Conservation (phyloP, 345 rosid species). For the Murraya koenigii region DNA sequence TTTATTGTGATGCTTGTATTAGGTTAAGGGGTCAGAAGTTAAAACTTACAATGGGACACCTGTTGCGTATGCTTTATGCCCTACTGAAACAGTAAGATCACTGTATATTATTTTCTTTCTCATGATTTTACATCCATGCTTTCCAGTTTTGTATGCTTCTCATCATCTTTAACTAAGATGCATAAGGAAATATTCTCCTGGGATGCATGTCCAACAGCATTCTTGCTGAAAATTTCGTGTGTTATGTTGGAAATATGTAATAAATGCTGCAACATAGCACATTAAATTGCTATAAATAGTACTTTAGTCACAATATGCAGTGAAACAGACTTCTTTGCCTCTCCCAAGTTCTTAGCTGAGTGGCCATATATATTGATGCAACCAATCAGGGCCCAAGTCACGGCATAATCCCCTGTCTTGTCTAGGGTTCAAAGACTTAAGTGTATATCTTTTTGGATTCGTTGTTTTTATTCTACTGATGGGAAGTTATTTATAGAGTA, state of each 20-base stretch:
- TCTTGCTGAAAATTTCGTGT: background rate
- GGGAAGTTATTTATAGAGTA: background rate
- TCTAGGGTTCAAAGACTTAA: background rate
- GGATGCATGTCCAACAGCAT: background rate
- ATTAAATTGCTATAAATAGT: background rate
- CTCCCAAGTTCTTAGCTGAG: background rate
- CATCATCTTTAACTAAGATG: background rate
- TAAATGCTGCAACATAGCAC: background rate
- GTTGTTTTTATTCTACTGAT: background rate
- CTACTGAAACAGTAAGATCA: conserved; percentile 67
- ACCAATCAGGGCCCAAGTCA: background rate
- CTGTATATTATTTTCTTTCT: background rate
- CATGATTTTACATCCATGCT: background rate
- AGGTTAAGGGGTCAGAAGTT: conserved; percentile 84
- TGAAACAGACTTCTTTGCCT: background rate
- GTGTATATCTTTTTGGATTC: background rate
- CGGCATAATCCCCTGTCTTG: background rate
- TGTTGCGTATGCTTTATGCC: conserved; percentile 70
- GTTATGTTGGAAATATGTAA: background rate
- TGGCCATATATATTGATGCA: background rate
- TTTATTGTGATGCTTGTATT: conserved; percentile 16
- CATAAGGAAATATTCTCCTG: background rate
- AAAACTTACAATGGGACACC: conserved; percentile 66
- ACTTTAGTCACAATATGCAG: background rate
- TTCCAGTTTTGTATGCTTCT: background rate